Conservation (phyloP, 768 basidiomycete genomes). For the Leucosporidium scottii region DNA sequence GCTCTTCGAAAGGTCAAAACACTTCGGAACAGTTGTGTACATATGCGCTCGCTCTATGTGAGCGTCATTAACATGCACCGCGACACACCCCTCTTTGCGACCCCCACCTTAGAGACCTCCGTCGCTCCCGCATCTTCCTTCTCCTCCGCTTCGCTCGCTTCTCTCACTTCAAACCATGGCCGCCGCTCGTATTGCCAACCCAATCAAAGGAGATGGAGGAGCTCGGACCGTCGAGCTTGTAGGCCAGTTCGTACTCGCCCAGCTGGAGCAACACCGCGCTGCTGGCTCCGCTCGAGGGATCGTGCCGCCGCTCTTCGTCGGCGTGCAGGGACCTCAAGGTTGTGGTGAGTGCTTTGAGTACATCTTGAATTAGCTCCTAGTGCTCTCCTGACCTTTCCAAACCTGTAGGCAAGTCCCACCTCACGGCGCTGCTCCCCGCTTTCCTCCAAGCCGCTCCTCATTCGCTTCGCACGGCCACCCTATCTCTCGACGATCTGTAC, state of each 20-base stretch:
- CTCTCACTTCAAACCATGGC: too few relatives aligned
- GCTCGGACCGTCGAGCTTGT: constrained; percentile 9
- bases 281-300: too few relatives aligned
- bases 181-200: neutral
- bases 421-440: constrained; percentile 55
- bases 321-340: constrained; percentile 87
- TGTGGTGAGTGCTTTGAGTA: constrained; percentile 47
- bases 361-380: neutral
- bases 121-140: too few relatives aligned
- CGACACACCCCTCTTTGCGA: too few relatives aligned
- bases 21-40: too few relatives aligned
- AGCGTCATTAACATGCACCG: too few relatives aligned
- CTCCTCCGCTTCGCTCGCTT: too few relatives aligned
- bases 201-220: neutral
- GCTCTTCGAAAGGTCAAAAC: too few relatives aligned
- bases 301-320: constrained; percentile 66
- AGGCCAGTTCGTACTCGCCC: constrained; percentile 18
- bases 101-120: too few relatives aligned
- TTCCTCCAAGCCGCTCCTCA: constrained; percentile 36
- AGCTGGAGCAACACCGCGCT: constrained; percentile 13
- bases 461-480: constrained; percentile 36
- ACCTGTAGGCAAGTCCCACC: constrained; percentile 62
- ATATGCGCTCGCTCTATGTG: too few relatives aligned
- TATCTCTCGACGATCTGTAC: constrained; percentile 59
- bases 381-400: neutral